Evolutionary conservation across 2,329 filamentous ascomycete species (phyloP), one percentile per base, ranked within the genome.

Genomic region (Elsinoe ampelina): DNA sequence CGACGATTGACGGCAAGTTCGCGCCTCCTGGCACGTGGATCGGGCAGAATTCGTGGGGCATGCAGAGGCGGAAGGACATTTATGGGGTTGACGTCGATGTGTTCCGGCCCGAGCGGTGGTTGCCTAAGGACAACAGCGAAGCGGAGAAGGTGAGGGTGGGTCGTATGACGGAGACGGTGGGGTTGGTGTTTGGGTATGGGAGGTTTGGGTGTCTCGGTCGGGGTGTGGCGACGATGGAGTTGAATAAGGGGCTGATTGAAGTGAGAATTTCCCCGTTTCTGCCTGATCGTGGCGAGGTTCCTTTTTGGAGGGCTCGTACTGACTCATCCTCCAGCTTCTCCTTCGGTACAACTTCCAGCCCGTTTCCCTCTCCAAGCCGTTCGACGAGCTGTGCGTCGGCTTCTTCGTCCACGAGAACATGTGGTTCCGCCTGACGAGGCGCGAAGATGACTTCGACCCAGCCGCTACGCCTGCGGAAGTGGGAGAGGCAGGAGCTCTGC

Each of bases 81-180:
- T 73, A 72, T 47, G 71, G 71, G 3, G 54, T 58, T 6, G 71
- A 73, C 58, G 65, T 66, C 3, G 66, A 71, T 13, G 64, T 72
- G 35, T 73, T 67, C 57, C 62, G 70, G 0, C 71, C 71, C 0
- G 70, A 72, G 60, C 62, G 71, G 7, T 73, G 71, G 71, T 55
- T 71, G 17, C 58, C 61, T 5, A 59, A 59, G 17, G 62, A 69
- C 51, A 59, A 57, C 5, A 65, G 66, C 20, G 61, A 66, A 47
- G 56, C 60, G 12, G 68, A 70, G 58, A 57, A 52, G 5, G 62
- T 59, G 2, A 59, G 69, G 5, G 59, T 71, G 6, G 52, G 57
- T 4, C 58, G 61, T 2, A 71, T 71, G 69, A 70, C 64, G 1
- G 69, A 71, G 34, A 70, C 67, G 1, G 68, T 71, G 2, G 61